Evolutionary conservation across 345 rosid genomes (phyloP).

Genomic region (Citrus medica): DNA sequence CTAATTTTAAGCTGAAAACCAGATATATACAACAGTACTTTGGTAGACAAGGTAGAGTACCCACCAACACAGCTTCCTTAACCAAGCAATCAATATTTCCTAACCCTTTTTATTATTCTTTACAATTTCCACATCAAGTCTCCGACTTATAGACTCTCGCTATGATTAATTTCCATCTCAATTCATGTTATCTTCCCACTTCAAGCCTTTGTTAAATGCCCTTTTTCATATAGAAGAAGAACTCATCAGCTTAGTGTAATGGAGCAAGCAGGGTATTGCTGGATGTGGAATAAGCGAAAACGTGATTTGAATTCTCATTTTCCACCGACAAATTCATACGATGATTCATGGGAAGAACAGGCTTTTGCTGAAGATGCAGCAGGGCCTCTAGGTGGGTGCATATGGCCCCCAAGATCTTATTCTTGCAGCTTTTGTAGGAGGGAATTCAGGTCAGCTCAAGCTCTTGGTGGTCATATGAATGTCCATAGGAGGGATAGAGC

Average conservation of each 20-base stretch:
- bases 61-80: conserved; percentile 43
- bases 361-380: conserved; percentile 85
- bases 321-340: conserved; percentile 30
- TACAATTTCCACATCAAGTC: conserved; percentile 7
- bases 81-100: conserved; percentile 17
- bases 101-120: background rate
- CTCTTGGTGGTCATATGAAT: conserved; percentile 95
- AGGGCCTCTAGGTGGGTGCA: conserved; percentile 50
- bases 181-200: background rate
- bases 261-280: conserved; percentile 38
- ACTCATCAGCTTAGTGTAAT: conserved; percentile 11
- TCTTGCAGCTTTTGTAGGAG: conserved; percentile 79
- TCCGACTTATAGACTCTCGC: background rate
- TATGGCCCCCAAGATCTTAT: conserved; percentile 97
- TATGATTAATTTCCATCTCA: background rate
- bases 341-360: conserved; percentile 88
- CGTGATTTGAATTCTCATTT: conserved; percentile 36
- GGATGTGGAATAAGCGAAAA: conserved; percentile 50
- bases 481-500: conserved; percentile 94
- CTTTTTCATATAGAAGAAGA: background rate
- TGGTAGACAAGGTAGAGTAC: conserved; percentile 35
- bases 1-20: background rate
- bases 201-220: background rate
- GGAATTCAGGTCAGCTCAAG: conserved; percentile 89
- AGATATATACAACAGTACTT: conserved; percentile 13